A percentile compares a stretch with the other conserved stretches of the same genome.
Conservation (phyloP, 495 filamentous ascomycete genomes). For the Penicillium canescens region DNA sequence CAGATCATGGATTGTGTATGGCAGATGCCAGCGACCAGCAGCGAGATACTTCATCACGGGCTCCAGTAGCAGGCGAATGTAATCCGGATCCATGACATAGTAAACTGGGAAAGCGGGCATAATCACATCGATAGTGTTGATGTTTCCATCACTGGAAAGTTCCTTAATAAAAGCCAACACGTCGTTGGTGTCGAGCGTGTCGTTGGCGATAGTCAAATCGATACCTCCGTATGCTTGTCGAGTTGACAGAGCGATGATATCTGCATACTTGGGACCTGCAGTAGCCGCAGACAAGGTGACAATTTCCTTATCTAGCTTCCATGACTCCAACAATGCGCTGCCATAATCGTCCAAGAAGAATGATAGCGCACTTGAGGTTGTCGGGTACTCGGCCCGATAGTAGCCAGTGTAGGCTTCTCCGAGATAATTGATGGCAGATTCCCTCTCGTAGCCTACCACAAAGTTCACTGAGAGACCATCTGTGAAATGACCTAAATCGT, state of each 20-base stretch:
- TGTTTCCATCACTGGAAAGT: constrained; percentile 52
- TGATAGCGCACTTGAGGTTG: constrained; percentile 32
- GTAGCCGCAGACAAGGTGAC: constrained; percentile 23
- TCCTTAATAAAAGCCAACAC: constrained; percentile 54
- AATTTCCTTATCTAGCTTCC: constrained; percentile 35
- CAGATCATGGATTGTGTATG: constrained; percentile 49
- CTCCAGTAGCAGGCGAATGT: constrained; percentile 50
- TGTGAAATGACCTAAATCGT: constrained; percentile 41
- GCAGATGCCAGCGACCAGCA: constrained; percentile 40
- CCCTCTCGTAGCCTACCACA: constrained; percentile 47
- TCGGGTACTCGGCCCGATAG: constrained; percentile 37
- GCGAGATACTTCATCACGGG: constrained; percentile 52
- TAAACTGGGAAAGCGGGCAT: constrained; percentile 52
- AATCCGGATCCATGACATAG: constrained; percentile 48
- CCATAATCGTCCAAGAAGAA: constrained; percentile 48
- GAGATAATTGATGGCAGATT: constrained; percentile 49
- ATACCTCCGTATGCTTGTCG: constrained; percentile 52
- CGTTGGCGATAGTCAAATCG: constrained; percentile 44
- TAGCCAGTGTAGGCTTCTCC: constrained; percentile 45
- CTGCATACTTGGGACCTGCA: constrained; percentile 46
- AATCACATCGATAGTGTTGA: constrained; percentile 56
- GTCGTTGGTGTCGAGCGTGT: constrained; percentile 41
- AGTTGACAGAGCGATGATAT: constrained; percentile 46
- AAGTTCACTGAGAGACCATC: constrained; percentile 39
- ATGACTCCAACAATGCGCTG: constrained; percentile 35